A percentile compares a stretch with the other conserved stretches of the same genome.
Evolutionary conservation across 2,329 filamentous ascomycete species (phyloP).

Genomic region (Xylaria sp.): DNA sequence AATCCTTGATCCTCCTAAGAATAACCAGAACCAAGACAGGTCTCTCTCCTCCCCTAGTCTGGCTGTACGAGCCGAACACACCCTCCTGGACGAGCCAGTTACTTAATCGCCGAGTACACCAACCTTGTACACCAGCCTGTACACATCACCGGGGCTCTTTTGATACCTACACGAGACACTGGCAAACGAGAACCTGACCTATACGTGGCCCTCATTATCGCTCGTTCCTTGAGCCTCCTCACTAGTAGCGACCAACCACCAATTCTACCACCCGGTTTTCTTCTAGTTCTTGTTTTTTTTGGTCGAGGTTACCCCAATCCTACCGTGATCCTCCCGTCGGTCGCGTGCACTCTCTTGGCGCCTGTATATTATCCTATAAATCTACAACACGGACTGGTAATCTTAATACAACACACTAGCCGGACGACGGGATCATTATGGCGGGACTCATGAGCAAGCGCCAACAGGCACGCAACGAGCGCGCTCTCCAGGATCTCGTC

Average conservation of each 20-base stretch:
- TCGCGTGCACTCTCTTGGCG: constrained; percentile 37
- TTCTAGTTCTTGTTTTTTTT: constrained; percentile 3
- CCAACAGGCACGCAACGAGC: constrained; percentile 97
- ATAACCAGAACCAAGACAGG: neutral
- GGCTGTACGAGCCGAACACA: neutral
- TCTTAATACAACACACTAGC: constrained; percentile 23
- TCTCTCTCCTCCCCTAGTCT: constrained; percentile 10
- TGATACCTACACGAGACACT: constrained; percentile 3
- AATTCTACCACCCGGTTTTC: constrained; percentile 18
- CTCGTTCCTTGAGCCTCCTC: constrained; percentile 13
- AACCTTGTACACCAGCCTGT: constrained; percentile 1
- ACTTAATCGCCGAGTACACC: neutral
- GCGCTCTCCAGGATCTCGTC: constrained; percentile 87
- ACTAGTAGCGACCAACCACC: neutral
- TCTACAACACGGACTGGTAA: constrained; percentile 15
- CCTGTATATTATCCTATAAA: constrained; percentile 24
- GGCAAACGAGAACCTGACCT: constrained; percentile 9
- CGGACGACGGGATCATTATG: constrained; percentile 60
- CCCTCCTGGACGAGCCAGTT: constrained; percentile 7
- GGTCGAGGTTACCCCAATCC: constrained; percentile 39
- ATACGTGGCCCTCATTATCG: constrained; percentile 22
- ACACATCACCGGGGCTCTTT: neutral
- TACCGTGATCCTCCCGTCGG: constrained; percentile 29
- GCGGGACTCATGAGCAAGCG: constrained; percentile 86
- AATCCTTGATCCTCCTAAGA: constrained; percentile 23